These are phyloP conservation scores for Paspalum vaginatum DNA, from an alignment of 176 grass and related monocot genomes.

Conservation along the genomic window DNA sequence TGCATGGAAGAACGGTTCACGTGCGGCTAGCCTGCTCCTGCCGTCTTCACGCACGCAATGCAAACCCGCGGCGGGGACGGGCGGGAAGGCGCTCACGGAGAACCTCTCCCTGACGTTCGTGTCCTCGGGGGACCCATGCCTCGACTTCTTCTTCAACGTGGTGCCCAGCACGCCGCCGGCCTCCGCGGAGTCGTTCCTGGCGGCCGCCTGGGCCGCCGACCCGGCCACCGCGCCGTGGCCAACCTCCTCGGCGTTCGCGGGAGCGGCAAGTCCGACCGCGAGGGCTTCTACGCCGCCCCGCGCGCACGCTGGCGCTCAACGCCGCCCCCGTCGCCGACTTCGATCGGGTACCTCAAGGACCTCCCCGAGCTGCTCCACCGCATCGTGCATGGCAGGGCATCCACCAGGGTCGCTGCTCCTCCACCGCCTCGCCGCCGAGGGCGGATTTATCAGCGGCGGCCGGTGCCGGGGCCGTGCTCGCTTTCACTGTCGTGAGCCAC, in stretches of 20 bases:
- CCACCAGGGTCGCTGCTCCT: no score
- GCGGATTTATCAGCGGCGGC: no score
- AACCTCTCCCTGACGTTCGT: slow-evolving; percentile 67
- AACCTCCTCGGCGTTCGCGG: slow-evolving; percentile 78
- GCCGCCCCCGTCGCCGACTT: slow-evolving; percentile 49
- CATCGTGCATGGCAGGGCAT: slow-evolving; percentile 50
- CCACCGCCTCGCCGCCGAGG: no score
- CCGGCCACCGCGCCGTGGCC: slow-evolving; percentile 52
- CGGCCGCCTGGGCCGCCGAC: slow-evolving; percentile 55
- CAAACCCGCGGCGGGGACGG: not conserved
- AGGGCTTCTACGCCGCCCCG: slow-evolving; percentile 78
- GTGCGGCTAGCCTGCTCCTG: no score
- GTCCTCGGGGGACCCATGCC: slow-evolving; percentile 72
- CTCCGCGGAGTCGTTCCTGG: slow-evolving; percentile 43
- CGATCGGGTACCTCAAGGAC: slow-evolving; percentile 95
- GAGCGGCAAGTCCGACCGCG: slow-evolving; percentile 77
- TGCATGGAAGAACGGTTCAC: no score
- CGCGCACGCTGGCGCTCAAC: slow-evolving; percentile 75
- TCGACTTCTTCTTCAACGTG: slow-evolving; percentile 92
- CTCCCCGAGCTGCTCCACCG: slow-evolving; percentile 89
- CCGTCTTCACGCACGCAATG: no score
- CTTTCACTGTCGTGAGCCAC: not conserved
- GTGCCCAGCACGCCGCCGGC: slow-evolving; percentile 46
- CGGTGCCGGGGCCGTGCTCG: no score
- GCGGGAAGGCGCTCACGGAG: slow-evolving; percentile 54